Conservation (phyloP, 805 yeast genomes). For the Kluyveromyces wickerhamii region DNA sequence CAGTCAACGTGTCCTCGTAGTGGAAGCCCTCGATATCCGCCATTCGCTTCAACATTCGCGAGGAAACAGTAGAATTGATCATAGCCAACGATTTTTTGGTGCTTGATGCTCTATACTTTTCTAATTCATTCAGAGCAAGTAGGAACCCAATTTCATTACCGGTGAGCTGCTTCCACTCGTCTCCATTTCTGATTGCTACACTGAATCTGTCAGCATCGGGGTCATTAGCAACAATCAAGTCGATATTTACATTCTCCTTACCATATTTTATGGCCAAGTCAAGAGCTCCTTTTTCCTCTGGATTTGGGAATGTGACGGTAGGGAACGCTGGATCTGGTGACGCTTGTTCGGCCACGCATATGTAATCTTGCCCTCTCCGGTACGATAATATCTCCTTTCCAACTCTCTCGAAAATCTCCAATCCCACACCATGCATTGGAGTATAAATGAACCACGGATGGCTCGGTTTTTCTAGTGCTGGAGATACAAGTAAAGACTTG, state of each 20-base stretch:
- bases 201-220: constrained; percentile 97
- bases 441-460: constrained; percentile 63
- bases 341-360: constrained; percentile 54
- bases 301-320: constrained; percentile 87
- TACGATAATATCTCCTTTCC: constrained; percentile 25
- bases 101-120: constrained; percentile 24
- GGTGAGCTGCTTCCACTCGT: constrained; percentile 67
- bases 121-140: constrained; percentile 60
- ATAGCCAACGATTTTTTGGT: constrained; percentile 39
- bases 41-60: constrained; percentile 67
- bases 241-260: constrained; percentile 35
- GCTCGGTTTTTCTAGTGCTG: constrained; percentile 6
- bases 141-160: constrained; percentile 89
- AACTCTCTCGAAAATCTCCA: constrained; percentile 42
- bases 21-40: constrained; percentile 54
- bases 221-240: constrained; percentile 77
- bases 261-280: constrained; percentile 62
- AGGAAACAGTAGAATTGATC: constrained; percentile 86
- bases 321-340: constrained; percentile 79
- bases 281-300: constrained; percentile 91
- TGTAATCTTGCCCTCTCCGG: constrained; percentile 31
- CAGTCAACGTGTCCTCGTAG: constrained; percentile 80
- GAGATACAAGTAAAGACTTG: constrained; percentile 27
- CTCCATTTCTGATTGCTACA: constrained; percentile 50
- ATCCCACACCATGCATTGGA: constrained; percentile 95